These are phyloP conservation scores for Byssoonygena ceratinophila DNA, from an alignment of 2,329 filamentous ascomycete species.

Conservation along the genomic window DNA sequence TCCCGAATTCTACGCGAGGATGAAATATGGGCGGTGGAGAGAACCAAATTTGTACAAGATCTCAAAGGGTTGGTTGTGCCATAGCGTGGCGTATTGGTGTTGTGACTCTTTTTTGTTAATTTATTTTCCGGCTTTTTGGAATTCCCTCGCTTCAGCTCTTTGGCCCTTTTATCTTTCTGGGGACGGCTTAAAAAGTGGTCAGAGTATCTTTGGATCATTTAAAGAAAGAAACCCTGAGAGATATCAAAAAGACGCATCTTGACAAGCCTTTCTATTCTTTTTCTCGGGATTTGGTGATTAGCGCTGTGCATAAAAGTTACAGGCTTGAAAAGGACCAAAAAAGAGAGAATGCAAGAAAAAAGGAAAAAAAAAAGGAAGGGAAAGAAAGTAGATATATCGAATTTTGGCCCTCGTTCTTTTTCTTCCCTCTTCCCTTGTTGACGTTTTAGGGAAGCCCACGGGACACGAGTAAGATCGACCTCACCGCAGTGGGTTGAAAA, in stretches of 20 bases:
- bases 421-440: too few relatives aligned
- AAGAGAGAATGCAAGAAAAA: neutral
- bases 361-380: neutral
- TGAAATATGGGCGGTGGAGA: neutral
- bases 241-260: neutral
- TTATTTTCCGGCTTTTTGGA: neutral
- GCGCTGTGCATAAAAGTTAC: neutral
- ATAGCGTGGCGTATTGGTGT: conserved; percentile 12
- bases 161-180: too few relatives aligned
- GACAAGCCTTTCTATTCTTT: neutral
- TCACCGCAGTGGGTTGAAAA: neutral
- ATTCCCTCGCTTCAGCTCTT: too few relatives aligned
- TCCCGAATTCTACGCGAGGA: neutral
- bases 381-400: neutral
- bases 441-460: too few relatives aligned
- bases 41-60: conserved; percentile 9
- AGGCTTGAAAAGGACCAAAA: neutral
- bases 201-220: conserved; percentile 2
- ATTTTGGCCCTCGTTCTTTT: neutral
- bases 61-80: conserved; percentile 4
- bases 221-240: neutral
- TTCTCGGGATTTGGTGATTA: neutral
- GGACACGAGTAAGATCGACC: too few relatives aligned
- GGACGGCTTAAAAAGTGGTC: too few relatives aligned
- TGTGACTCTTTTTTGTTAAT: conserved; percentile 1